Evolutionary conservation across 176 grass and related monocot genomes (phyloP), one percentile per base, ranked within the genome.

Genomic region (Calamus simplicifolius): DNA sequence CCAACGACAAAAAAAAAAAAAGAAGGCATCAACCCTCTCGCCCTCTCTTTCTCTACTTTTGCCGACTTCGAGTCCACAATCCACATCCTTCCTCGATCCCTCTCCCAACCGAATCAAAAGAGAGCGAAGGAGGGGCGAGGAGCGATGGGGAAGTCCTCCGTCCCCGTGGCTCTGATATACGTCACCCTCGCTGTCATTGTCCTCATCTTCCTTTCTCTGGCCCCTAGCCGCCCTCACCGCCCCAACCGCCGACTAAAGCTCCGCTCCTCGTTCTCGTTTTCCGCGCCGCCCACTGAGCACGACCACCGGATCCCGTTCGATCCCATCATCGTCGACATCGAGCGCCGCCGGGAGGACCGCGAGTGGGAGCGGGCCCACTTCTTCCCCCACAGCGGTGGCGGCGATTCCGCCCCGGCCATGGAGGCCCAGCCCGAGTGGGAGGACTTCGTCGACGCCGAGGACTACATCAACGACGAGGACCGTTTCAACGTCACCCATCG

Each of bases 231-330:
- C 56, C 74, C 29, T 3, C 76, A 56, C 25, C 86, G 67, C 16
- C 76, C 62, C 0, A 76, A 91, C 54, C 84, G 87, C 76, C 87
- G 93, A 16, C 87, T 98, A 75, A 86, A 83, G 69, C 84, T 98
- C 66, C 93, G 81, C 14, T 78, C 83, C 51, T 29, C 55, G 25
- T 68, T 64, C 66, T 68, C 51, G n/a, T 69, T 25, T 1, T 26
- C 56, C 29, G 57, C 63, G 2, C 59, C 68, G 5, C 52, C 35
- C 54, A 15, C 25, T 5, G 27, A 8, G 50, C 48, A 18, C 15
- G 56, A 27, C 25, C 16, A 25, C 53, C 75, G 78, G 61, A 77
- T 91, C 81, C 78, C 79, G 4, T 98, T 98, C 84, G 93, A 98
- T 52, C 87, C 93, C 28, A 27, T 98, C 59, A 82, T 92, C 35